Evolutionary conservation across 1,284 basidiomycete species (phyloP).

Genomic region (Cryptococcus jaspeensis): DNA sequence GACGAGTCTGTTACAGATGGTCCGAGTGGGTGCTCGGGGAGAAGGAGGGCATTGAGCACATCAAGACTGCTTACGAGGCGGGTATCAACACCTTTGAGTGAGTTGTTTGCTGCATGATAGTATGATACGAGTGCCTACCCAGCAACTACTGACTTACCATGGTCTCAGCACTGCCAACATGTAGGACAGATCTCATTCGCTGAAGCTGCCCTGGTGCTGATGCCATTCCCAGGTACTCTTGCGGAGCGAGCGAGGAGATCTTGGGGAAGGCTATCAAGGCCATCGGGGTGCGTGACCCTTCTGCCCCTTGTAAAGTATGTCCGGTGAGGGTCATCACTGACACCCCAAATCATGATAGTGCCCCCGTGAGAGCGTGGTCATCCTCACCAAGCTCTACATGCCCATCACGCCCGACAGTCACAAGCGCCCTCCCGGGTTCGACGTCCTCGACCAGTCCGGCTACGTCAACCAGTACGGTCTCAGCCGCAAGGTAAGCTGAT

Average conservation of each 20-base stretch:
- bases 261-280: constrained; percentile 77
- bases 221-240: constrained; percentile 51
- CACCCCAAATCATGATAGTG: neutral
- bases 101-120: constrained; percentile 1
- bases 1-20: constrained; percentile 2
- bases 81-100: constrained; percentile 48
- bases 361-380: constrained; percentile 71
- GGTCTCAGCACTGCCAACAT: neutral
- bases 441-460: constrained; percentile 33
- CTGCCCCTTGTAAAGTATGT: neutral
- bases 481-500: constrained; percentile 50
- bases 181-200: neutral
- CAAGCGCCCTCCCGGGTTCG: constrained; percentile 16
- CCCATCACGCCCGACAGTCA: constrained; percentile 4
- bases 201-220: neutral
- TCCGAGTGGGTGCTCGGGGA: constrained; percentile 44
- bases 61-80: constrained; percentile 42
- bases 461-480: constrained; percentile 55
- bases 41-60: constrained; percentile 42
- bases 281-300: constrained; percentile 54
- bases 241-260: constrained; percentile 60
- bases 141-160: neutral
- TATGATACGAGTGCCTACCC: neutral
- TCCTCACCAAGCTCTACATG: constrained; percentile 66
- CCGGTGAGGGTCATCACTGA: too few species aligned